Conservation (phyloP, 1,139 yeast species). For the Blastobotrys arbuscula region DNA sequence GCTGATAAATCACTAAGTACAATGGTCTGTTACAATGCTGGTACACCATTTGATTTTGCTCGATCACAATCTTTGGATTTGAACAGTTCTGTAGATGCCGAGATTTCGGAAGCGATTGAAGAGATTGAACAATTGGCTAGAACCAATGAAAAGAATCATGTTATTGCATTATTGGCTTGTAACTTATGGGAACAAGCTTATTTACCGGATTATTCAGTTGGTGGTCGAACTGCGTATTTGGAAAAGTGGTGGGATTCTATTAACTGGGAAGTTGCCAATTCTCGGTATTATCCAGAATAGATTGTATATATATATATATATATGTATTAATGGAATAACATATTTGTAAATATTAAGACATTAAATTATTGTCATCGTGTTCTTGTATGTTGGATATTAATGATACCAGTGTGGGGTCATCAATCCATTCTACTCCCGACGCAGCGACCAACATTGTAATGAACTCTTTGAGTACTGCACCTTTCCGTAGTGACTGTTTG, state of each 20-base stretch:
- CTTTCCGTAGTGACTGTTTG: slow-evolving; percentile 12
- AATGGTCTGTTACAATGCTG: slow-evolving; percentile 68
- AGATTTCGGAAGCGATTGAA: slow-evolving; percentile 32
- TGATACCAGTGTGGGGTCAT: slow-evolving; percentile 16
- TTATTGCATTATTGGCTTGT: slow-evolving; percentile 72
- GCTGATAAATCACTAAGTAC: slow-evolving; percentile 61
- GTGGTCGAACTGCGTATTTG: slow-evolving; percentile 68
- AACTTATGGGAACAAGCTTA: slow-evolving; percentile 89
- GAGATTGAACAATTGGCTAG: slow-evolving; percentile 43
- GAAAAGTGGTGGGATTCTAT: slow-evolving; percentile 71
- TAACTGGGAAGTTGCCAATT: slow-evolving; percentile 73
- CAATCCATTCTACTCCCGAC: slow-evolving; percentile 24
- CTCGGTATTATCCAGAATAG: slow-evolving; percentile 15
- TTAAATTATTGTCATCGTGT: slow-evolving; percentile 9
- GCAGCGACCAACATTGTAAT: slow-evolving; percentile 22
- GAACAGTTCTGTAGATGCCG: slow-evolving; percentile 54
- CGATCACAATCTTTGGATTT: slow-evolving; percentile 73
- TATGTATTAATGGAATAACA: not conserved
- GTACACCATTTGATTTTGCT: slow-evolving; percentile 80
- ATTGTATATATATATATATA: not conserved
- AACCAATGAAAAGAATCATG: slow-evolving; percentile 52
- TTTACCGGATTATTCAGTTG: slow-evolving; percentile 74
- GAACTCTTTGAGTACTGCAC: slow-evolving; percentile 21
- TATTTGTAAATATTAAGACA: not conserved
- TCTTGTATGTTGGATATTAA: slow-evolving; percentile 6